Evolutionary conservation across 2,329 filamentous ascomycete genomes (phyloP).

Genomic region (Diaporthe humulicola): DNA sequence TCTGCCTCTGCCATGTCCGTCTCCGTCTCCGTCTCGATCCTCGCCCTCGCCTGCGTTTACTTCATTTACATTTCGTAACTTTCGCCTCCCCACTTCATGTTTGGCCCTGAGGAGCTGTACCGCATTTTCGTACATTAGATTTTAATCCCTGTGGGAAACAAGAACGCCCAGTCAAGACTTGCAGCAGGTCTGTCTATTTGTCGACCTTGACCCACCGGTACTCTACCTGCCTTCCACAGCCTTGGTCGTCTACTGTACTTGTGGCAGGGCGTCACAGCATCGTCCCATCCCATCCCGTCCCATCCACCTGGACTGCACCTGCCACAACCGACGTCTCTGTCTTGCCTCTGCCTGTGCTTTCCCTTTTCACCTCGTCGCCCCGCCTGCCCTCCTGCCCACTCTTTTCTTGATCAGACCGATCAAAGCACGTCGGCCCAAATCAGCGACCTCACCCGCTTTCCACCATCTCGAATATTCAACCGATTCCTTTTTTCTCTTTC

Average conservation of each 20-base stretch:
- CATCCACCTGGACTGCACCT: constrained; percentile 23
- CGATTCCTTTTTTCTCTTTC: not conserved
- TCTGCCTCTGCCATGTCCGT: not conserved
- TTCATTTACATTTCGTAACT: not conserved
- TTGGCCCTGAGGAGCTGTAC: not conserved
- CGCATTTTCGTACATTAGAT: not conserved
- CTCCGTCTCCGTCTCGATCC: not conserved
- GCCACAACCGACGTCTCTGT: constrained; percentile 30
- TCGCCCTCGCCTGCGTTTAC: not conserved
- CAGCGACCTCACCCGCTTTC: constrained; percentile 2
- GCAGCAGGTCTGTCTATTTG: constrained; percentile 15
- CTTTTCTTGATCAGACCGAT: not conserved
- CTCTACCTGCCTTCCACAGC: not conserved
- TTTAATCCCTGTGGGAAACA: not conserved
- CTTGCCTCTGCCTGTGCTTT: constrained; percentile 22
- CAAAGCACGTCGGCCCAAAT: not conserved
- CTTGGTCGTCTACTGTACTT: not conserved
- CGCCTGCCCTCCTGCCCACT: not conserved
- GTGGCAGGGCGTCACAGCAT: constrained; percentile 22
- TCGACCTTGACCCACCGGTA: not conserved
- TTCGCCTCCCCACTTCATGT: not conserved
- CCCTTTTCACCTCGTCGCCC: constrained; percentile 23
- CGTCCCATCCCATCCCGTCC: constrained; percentile 27
- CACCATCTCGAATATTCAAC: not conserved
- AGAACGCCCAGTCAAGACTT: not conserved